Conservation (phyloP, 2,329 filamentous ascomycete genomes). For the Aureobasidium namibiae region DNA sequence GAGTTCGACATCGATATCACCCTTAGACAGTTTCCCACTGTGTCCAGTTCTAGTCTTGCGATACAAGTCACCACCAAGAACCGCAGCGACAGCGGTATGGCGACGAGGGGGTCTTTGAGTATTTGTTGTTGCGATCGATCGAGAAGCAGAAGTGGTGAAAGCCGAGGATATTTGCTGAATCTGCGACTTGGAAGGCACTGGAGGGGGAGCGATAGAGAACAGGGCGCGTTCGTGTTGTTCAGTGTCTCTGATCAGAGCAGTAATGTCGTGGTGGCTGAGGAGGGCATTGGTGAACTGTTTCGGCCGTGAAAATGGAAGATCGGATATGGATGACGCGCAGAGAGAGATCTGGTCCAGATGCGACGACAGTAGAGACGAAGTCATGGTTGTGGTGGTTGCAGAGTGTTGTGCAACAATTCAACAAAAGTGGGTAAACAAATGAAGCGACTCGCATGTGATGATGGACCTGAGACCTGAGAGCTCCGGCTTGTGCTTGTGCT, state of each 20-base stretch:
- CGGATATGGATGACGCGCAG: constrained; percentile 40
- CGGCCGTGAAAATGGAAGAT: constrained; percentile 65
- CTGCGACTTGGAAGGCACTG: constrained; percentile 35
- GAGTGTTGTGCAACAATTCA: background rate
- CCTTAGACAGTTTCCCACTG: constrained; percentile 36
- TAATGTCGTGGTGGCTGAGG: constrained; percentile 83
- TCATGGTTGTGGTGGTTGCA: background rate
- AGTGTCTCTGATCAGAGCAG: constrained; percentile 86
- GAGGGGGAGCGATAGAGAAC: constrained; percentile 77
- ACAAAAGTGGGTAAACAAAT: constrained; percentile 7
- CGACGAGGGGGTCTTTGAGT: constrained; percentile 48
- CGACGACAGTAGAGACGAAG: constrained; percentile 34
- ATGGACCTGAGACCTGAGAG: background rate
- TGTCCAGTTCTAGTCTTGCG: constrained; percentile 59
- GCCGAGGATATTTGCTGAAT: constrained; percentile 11
- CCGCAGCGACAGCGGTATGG: constrained; percentile 81
- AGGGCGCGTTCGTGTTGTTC: constrained; percentile 90
- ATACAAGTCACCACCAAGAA: constrained; percentile 80
- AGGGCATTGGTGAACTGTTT: constrained; percentile 94
- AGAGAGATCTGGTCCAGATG: constrained; percentile 44
- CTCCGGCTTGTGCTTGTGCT: constrained; percentile 1
- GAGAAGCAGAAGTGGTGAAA: constrained; percentile 32
- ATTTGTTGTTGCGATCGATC: constrained; percentile 29
- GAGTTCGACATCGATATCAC: constrained; percentile 79
- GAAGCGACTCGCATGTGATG: constrained; percentile 11